These are phyloP conservation scores for Agrostemma githago DNA, from an alignment of 148 eudicot genomes.

Conservation along the genomic window DNA sequence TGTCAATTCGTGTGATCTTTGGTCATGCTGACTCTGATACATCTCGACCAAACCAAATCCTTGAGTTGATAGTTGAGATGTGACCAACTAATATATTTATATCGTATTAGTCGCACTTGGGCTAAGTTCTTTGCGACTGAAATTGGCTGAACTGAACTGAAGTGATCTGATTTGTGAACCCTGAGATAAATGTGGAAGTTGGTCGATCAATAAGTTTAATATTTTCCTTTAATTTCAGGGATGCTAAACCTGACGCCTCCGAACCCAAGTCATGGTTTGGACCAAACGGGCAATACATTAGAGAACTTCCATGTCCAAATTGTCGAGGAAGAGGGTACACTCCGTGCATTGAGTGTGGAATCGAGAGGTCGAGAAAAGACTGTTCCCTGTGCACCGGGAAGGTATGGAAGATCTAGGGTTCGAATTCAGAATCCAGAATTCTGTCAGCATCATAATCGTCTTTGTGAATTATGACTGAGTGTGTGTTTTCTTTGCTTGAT, in stretches of 20 bases:
- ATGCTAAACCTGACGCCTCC: conserved; percentile 35
- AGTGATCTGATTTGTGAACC: not conserved
- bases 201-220: conserved; percentile 2
- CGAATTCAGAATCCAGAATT: too few relatives aligned
- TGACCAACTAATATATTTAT: too few relatives aligned
- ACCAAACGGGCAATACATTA: conserved; percentile 90
- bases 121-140: too few relatives aligned
- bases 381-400: conserved; percentile 82
- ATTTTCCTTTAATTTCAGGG: conserved; percentile 46
- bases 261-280: conserved; percentile 95
- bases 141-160: too few relatives aligned
- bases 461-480: too few relatives aligned
- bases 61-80: too few relatives aligned
- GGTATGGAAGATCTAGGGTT: conserved; percentile 29
- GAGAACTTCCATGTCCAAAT: conserved; percentile 93
- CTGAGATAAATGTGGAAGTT: not conserved
- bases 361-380: conserved; percentile 73
- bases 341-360: conserved; percentile 80
- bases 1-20: too few relatives aligned
- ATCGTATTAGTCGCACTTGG: too few relatives aligned
- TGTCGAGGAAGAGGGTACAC: conserved; percentile 98
- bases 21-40: too few relatives aligned
- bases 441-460: too few relatives aligned
- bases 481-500: conserved; percentile 1
- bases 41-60: too few relatives aligned